A percentile compares a stretch with the other conserved stretches of the same genome.
Evolutionary conservation across 257 asterid genomes (phyloP).

Genomic region (Jacaranda copaia): DNA sequence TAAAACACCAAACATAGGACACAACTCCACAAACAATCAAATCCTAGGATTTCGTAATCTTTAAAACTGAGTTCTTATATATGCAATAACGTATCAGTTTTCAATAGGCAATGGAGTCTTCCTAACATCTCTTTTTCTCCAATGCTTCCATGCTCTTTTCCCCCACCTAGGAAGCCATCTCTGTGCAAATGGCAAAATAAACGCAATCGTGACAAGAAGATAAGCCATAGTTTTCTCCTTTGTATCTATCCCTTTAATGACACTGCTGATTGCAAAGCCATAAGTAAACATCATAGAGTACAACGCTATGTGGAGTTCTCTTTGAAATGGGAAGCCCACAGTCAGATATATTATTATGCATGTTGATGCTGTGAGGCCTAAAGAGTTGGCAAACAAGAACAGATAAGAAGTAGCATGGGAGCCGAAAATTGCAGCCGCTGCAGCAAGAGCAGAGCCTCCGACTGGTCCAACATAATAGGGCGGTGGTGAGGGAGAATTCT

Average conservation of each 20-base stretch:
- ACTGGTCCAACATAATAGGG: too few species aligned
- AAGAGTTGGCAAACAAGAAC: conserved; percentile 34
- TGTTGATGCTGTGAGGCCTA: conserved; percentile 34
- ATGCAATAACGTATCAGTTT: not conserved
- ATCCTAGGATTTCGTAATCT: too few species aligned
- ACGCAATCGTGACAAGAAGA: conserved; percentile 17
- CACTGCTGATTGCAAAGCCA: conserved; percentile 14
- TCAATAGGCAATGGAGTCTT: conserved; percentile 38
- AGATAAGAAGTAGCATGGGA: conserved; percentile 7
- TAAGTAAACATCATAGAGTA: conserved; percentile 36
- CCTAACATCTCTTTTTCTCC: not conserved
- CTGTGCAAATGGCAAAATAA: conserved; percentile 21
- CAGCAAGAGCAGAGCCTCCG: conserved; percentile 8
- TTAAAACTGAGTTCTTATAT: too few species aligned
- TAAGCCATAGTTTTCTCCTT: not conserved
- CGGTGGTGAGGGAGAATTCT: not conserved
- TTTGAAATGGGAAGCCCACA: conserved; percentile 36
- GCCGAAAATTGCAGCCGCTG: conserved; percentile 16
- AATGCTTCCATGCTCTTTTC: conserved; percentile 15
- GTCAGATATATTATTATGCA: conserved; percentile 41
- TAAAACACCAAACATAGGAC: too few species aligned
- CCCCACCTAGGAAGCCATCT: conserved; percentile 40
- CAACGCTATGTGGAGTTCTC: conserved; percentile 33
- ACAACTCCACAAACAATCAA: too few species aligned
- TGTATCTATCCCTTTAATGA: not conserved